Evolutionary conservation across 2,329 filamentous ascomycete genomes (phyloP), one percentile per base, ranked within the genome.

Genomic region (Xylariomycetidae sp.): DNA sequence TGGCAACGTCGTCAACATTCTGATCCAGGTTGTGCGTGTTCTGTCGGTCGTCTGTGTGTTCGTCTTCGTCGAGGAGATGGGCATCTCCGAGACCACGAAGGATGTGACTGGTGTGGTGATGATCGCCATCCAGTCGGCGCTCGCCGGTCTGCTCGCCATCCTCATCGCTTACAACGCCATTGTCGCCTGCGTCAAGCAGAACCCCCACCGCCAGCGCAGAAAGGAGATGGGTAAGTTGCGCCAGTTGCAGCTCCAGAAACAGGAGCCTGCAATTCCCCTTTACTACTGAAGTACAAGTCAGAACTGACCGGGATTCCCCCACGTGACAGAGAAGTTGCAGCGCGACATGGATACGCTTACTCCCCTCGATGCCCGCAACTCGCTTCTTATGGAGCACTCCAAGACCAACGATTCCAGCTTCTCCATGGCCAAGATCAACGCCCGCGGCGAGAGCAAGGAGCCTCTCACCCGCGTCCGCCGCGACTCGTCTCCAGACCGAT

Each of bases 101-200:
- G 96, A 92, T 0, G 76, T 96, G 31, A 90, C 86, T 12, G 92
- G 92, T 35, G 77, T 96, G n/a, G 85, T 88, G 12, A 72, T 98
- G 38, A 92, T 96, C 46, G 86, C 81, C n/a, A 73, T 96, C 5
- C 92, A 98, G 62, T 85, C 85, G 0, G 75, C 81, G 0, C 65
- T 98, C 46, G 94, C 89, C 5, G 88, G 75, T 41, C 61, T 87
- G 16, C 70, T 98, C 36, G 89, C 86, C 4, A 83, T 96, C 32
- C 70, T 96, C 19, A 94, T 98, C 48, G 74, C 76, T 9, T 85
- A 89, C 65, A 96, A 96, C 54, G 86, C 86, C 29, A 77, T 95
- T 54, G 84, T 86, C 49, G 74, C 79, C 32, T 88, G 81, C 63
- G 79, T 79, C 72, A 84, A 83, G 57, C 76, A 88, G 64, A 96